These are phyloP conservation scores for Mytilinidion resinicola DNA, from an alignment of 495 filamentous ascomycete genomes.

Conservation along the genomic window DNA sequence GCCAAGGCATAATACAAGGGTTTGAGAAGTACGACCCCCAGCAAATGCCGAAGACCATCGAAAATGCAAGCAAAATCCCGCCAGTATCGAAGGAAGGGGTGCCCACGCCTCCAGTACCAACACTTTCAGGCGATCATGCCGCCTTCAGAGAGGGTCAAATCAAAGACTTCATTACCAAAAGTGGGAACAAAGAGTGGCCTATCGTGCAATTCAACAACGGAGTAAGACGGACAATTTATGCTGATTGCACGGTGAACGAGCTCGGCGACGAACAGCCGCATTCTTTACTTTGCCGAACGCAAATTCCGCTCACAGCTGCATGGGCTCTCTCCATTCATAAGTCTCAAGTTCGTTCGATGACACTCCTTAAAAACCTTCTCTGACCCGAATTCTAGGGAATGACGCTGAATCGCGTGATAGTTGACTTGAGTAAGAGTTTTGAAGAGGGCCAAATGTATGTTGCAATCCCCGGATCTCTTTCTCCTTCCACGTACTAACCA, in stretches of 20 bases:
- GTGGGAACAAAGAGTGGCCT: conserved; percentile 24
- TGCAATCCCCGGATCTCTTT: background rate
- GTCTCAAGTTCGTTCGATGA: conserved; percentile 30
- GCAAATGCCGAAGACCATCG: conserved; percentile 7
- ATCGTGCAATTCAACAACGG: conserved; percentile 36
- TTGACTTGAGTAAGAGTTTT: conserved; percentile 37
- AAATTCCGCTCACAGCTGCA: conserved; percentile 42
- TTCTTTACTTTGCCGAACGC: conserved; percentile 33
- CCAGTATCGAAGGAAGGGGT: background rate
- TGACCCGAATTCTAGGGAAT: conserved; percentile 38
- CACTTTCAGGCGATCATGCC: conserved; percentile 15
- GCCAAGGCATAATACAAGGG: conserved; percentile 42
- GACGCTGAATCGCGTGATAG: conserved; percentile 40
- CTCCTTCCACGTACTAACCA: background rate
- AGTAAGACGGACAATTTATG: conserved; percentile 36
- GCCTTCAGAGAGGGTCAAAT: conserved; percentile 17
- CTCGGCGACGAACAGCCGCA: conserved; percentile 39
- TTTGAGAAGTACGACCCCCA: conserved; percentile 31
- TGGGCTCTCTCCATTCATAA: conserved; percentile 47
- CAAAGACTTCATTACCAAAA: conserved; percentile 13
- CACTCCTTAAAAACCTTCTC: conserved; percentile 29
- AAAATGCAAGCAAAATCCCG: background rate
- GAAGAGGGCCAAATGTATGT: conserved; percentile 43
- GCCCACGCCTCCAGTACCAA: background rate
- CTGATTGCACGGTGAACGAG: conserved; percentile 44